Percentiles rank a stretch among this genome's conserved stretches.
These are phyloP conservation scores for Hydrangea macrophylla DNA, from an alignment of 148 eudicot species.

Conservation along the genomic window DNA sequence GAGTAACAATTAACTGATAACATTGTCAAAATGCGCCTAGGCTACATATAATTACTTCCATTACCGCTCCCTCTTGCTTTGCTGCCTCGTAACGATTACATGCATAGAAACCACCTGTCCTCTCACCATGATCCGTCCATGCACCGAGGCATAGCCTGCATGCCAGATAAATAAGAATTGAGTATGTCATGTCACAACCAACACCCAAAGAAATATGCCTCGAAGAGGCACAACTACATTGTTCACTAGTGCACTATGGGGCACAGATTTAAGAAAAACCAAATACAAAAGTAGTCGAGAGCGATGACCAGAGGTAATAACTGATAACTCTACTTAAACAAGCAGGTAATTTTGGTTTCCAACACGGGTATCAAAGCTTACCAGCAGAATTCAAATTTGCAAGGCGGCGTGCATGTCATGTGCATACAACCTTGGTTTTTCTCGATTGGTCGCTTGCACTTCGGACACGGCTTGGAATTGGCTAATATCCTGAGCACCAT, in stretches of 20 bases:
- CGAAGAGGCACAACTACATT: no score
- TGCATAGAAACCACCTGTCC: conserved; percentile 72
- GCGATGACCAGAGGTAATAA: neutral
- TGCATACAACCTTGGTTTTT: conserved; percentile 33
- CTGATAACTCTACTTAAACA: neutral
- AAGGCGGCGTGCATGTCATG: conserved; percentile 43
- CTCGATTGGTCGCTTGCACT: conserved; percentile 40
- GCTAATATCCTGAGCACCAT: conserved; percentile 44
- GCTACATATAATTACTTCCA: conserved; percentile 4
- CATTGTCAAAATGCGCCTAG: neutral
- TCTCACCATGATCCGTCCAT: conserved; percentile 65
- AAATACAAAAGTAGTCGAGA: no score
- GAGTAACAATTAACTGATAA: conserved; percentile 2
- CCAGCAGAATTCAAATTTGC: conserved; percentile 50
- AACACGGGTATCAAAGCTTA: conserved; percentile 17
- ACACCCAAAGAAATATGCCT: no score
- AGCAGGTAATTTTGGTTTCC: neutral
- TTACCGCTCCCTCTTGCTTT: conserved; percentile 58
- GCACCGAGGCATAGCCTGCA: conserved; percentile 64
- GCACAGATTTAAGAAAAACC: no score
- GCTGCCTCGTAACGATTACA: conserved; percentile 61
- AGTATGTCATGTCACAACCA: no score
- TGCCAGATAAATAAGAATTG: no score
- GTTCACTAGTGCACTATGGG: no score
- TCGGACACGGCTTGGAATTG: conserved; percentile 58